These are phyloP conservation scores for Curvularia verruculosa DNA, from an alignment of 2,329 filamentous ascomycete species.

Conservation along the genomic window DNA sequence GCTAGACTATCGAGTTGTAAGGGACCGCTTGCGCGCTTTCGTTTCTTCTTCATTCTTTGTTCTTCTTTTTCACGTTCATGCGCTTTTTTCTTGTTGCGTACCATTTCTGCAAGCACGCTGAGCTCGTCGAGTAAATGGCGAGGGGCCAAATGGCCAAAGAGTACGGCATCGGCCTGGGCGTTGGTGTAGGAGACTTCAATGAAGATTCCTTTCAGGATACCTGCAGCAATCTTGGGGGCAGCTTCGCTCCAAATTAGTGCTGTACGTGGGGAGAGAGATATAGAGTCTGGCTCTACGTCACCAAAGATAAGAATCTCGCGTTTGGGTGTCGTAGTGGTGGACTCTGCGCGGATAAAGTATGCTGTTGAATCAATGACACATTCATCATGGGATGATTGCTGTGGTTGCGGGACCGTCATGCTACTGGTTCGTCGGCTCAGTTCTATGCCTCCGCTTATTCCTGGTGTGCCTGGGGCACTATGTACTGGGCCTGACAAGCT, in stretches of 20 bases:
- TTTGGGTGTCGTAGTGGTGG: slow-evolving; percentile 41
- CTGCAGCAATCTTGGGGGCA: slow-evolving; percentile 78
- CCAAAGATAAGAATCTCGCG: slow-evolving; percentile 89
- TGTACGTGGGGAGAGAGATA: slow-evolving; percentile 83
- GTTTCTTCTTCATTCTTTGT: slow-evolving; percentile 60
- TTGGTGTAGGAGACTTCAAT: slow-evolving; percentile 97
- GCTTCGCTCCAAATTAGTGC: slow-evolving; percentile 85
- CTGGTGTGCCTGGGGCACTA: slow-evolving; percentile 47
- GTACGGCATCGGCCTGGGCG: slow-evolving; percentile 72
- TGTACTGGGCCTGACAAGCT: slow-evolving; percentile 45
- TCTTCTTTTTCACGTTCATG: slow-evolving; percentile 44
- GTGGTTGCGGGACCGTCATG: slow-evolving; percentile 28
- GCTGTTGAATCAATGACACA: slow-evolving; percentile 88
- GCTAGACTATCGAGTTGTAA: slow-evolving; percentile 23
- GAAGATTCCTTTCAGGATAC: slow-evolving; percentile 79
- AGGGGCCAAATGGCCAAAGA: slow-evolving; percentile 90
- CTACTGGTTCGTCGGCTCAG: slow-evolving; percentile 26
- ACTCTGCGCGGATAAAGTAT: slow-evolving; percentile 84
- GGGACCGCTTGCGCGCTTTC: slow-evolving; percentile 63
- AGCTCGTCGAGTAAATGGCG: slow-evolving; percentile 83
- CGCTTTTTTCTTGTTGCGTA: slow-evolving; percentile 58
- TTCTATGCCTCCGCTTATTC: slow-evolving; percentile 29
- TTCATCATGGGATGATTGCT: slow-evolving; percentile 30
- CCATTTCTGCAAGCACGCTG: slow-evolving; percentile 70
- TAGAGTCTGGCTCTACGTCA: slow-evolving; percentile 89